phyloP scores from a whole-genome alignment of 306 rosid genomes.

The Potentilla sterilis region DNA sequence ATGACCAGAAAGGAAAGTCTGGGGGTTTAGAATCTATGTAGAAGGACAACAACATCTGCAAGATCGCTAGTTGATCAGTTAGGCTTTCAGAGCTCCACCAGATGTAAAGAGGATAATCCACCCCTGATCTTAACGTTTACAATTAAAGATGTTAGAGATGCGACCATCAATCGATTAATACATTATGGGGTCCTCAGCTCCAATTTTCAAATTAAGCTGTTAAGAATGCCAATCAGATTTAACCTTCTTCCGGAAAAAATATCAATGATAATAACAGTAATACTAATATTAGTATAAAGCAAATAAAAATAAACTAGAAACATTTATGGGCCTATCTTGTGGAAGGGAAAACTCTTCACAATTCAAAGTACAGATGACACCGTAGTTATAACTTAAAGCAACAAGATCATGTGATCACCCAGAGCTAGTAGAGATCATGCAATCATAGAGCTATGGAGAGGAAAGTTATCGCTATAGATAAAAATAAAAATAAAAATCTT shows the following conservation, averaged over 20 bases:
- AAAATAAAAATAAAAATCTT: neutral
- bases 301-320: neutral
- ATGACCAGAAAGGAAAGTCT: neutral
- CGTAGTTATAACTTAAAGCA: neutral
- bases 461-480: neutral
- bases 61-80: neutral
- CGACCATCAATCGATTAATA: neutral
- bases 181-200: neutral
- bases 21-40: neutral
- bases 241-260: no score
- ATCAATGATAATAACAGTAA: neutral
- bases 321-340: neutral
- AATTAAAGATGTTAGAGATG: neutral
- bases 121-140: neutral
- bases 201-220: neutral
- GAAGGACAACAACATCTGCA: neutral
- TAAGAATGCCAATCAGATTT: neutral
- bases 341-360: neutral
- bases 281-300: no score
- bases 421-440: neutral
- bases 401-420: neutral
- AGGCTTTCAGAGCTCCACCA: neutral
- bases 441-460: neutral
- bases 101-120: neutral
- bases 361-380: neutral